phyloP scores from a whole-genome alignment of 2,329 filamentous ascomycete species.

The Alternaria infectoria region DNA sequence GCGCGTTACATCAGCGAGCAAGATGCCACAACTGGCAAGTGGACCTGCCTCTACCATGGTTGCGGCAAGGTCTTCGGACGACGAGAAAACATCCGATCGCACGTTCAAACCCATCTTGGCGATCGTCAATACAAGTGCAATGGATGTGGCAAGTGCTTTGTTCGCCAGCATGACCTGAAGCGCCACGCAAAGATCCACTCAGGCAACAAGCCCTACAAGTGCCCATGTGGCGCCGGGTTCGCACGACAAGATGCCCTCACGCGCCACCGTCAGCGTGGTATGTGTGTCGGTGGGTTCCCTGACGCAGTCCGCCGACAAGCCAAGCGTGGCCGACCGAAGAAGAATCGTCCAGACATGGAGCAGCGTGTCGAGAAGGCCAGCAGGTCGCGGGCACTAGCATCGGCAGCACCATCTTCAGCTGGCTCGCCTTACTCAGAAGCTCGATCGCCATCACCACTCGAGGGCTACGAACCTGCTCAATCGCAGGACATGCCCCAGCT shows the following conservation, averaged over 20 bases:
- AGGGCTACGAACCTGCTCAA: conserved; percentile 32
- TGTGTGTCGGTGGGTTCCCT: conserved; percentile 95
- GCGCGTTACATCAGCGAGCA: conserved; percentile 57
- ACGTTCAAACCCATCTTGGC: conserved; percentile 96
- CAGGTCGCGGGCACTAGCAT: conserved; percentile 52
- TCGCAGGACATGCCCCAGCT: conserved; percentile 26
- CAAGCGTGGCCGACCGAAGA: conserved; percentile 71
- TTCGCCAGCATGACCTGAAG: conserved; percentile 95
- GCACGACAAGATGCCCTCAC: conserved; percentile 95
- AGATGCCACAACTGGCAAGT: conserved; percentile 51
- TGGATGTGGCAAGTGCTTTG: conserved; percentile 92
- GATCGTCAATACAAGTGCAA: conserved; percentile 95
- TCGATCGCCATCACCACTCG: conserved; percentile 36
- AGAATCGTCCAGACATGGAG: conserved; percentile 65
- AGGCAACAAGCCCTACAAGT: conserved; percentile 92
- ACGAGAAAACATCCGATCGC: conserved; percentile 98
- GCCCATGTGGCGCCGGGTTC: conserved; percentile 92
- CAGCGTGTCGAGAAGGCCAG: conserved; percentile 63
- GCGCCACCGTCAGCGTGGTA: conserved; percentile 89
- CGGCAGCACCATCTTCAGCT: conserved; percentile 43
- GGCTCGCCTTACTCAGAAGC: conserved; percentile 42
- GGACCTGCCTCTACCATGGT: conserved; percentile 63
- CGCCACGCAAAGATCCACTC: conserved; percentile 97
- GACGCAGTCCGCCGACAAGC: conserved; percentile 72
- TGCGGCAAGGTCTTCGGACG: conserved; percentile 93